Evolutionary conservation across 2,329 filamentous ascomycete genomes (phyloP).

Genomic region (Aureobasidium sp.): DNA sequence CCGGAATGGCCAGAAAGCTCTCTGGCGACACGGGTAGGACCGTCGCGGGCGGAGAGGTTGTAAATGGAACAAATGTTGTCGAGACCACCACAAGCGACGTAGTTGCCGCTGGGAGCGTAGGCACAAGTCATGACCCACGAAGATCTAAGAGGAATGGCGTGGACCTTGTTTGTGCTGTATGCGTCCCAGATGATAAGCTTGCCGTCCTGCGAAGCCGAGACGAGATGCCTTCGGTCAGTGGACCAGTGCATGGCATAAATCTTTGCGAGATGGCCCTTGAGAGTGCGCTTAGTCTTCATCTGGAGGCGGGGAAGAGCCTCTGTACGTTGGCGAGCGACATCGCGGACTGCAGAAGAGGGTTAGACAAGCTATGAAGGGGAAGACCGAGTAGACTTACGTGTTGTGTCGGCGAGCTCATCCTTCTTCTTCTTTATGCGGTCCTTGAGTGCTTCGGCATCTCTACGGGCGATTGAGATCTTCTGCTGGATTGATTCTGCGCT

Average conservation of each 20-base stretch:
- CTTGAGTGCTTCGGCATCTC: slow-evolving; percentile 96
- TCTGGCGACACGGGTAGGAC: slow-evolving; percentile 90
- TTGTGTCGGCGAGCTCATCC: slow-evolving; percentile 97
- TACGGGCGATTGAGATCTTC: slow-evolving; percentile 86
- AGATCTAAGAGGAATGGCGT: slow-evolving; percentile 91
- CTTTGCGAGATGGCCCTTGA: slow-evolving; percentile 97
- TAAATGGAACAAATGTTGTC: slow-evolving; percentile 99
- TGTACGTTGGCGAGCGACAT: slow-evolving; percentile 85
- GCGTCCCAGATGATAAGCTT: slow-evolving; percentile 99
- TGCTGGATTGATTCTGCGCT: slow-evolving; percentile 45
- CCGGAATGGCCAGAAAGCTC: slow-evolving; percentile 95
- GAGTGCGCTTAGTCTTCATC: slow-evolving; percentile 94
- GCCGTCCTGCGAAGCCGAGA: slow-evolving; percentile 96
- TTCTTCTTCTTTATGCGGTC: slow-evolving; percentile 99
- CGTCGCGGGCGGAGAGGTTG: slow-evolving; percentile 93
- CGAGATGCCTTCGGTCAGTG: slow-evolving; percentile 90
- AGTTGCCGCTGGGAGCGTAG: slow-evolving; percentile 96
- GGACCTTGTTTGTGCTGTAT: slow-evolving; percentile 99
- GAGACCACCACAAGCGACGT: slow-evolving; percentile 93
- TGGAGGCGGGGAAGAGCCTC: slow-evolving; percentile 86
- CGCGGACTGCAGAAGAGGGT: slow-evolving; percentile 56
- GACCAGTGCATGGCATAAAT: slow-evolving; percentile 99
- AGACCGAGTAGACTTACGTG: slow-evolving; percentile 58
- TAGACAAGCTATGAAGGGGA: not conserved
- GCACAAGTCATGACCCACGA: slow-evolving; percentile 99